Evolutionary conservation across 2,329 filamentous ascomycete species (phyloP), one percentile per base, ranked within the genome.

Genomic region (Penicillium brevicompactum): DNA sequence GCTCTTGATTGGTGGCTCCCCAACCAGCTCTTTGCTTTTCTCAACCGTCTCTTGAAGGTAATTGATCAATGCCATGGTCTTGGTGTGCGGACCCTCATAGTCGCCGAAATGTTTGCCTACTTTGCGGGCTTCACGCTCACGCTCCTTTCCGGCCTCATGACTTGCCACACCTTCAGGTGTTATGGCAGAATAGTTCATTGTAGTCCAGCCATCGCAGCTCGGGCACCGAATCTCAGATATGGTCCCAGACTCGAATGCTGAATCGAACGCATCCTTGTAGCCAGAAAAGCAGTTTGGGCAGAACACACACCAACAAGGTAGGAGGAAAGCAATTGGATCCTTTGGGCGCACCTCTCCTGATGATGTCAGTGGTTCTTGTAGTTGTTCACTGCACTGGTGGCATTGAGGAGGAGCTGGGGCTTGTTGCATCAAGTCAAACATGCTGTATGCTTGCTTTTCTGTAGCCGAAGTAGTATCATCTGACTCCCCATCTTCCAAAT

Each of bases 51-150:
- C 78, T 1, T 89, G 73, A 7, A 99, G 82, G 59, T 91, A 87
- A n/a, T 87, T 79, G 0, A 99, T 69, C 2, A 99, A 79, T 1
- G 90, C 91, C 54, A 84, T 86, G 0, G 94, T 96, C 77, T 99
- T 99, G 5, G 92, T 96, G 67, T 96, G 92, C 0, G 93, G 93
- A 0, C 92, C 92, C 42, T 82, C 82, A 70, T 97, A 99, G 42
- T 80, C 84, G 22, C 84, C 85, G 10, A 88, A 67, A 46, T 80
- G 78, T 67, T 87, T 89, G 46, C 82, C 82, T 13, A 81, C 77
- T 59, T 83, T 87, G 2, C 76, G 66, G 68, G 74, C 80, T 53
- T 72, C 76, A 67, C 74, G 82, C 71, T 67, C 80, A 44, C n/a
- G 49, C 73, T 75, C 87, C 78, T 84, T 69, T 78, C 84, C 71